A percentile compares a stretch with the other conserved stretches of the same genome.
These are phyloP conservation scores for Trifolium repens DNA, from an alignment of 306 rosid genomes.

Conservation along the genomic window DNA sequence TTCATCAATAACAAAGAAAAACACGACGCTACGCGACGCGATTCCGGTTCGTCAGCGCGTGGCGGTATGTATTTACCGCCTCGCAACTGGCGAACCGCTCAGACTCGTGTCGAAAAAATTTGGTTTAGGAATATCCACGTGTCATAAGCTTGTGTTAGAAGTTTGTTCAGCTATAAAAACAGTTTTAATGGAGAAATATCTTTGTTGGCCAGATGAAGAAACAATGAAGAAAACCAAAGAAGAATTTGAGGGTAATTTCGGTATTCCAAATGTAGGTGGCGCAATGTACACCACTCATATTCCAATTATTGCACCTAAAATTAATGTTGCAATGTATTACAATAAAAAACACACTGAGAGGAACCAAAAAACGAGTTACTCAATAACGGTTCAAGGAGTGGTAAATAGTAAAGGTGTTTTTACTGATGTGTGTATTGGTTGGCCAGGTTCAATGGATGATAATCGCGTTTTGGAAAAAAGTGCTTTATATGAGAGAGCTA, in stretches of 20 bases:
- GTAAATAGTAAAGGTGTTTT: constrained; percentile 66
- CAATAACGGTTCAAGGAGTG: constrained; percentile 80
- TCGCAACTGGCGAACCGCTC: constrained; percentile 87
- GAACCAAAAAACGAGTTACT: constrained; percentile 75
- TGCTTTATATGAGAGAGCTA: constrained; percentile 55
- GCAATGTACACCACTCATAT: constrained; percentile 79
- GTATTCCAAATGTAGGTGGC: constrained; percentile 62
- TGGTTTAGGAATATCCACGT: constrained; percentile 82
- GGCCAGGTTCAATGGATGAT: constrained; percentile 78
- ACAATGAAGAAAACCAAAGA: constrained; percentile 38
- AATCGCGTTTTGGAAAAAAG: constrained; percentile 71
- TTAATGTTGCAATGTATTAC: constrained; percentile 56
- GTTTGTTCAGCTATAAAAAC: constrained; percentile 68
- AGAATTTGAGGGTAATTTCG: constrained; percentile 54
- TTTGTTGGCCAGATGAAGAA: constrained; percentile 64
- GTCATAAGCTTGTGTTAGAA: constrained; percentile 81
- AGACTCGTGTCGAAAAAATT: constrained; percentile 72
- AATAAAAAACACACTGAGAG: constrained; percentile 73
- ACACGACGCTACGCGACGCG: constrained; percentile 85
- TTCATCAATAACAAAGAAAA: constrained; percentile 66
- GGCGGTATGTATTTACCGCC: constrained; percentile 79
- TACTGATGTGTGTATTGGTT: constrained; percentile 73
- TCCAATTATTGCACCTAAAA: constrained; percentile 78
- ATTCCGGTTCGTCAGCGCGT: constrained; percentile 86
- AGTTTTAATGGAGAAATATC: constrained; percentile 68